phyloP scores from a whole-genome alignment of 345 rosid genomes.

The Sonneratia caseolaris region DNA sequence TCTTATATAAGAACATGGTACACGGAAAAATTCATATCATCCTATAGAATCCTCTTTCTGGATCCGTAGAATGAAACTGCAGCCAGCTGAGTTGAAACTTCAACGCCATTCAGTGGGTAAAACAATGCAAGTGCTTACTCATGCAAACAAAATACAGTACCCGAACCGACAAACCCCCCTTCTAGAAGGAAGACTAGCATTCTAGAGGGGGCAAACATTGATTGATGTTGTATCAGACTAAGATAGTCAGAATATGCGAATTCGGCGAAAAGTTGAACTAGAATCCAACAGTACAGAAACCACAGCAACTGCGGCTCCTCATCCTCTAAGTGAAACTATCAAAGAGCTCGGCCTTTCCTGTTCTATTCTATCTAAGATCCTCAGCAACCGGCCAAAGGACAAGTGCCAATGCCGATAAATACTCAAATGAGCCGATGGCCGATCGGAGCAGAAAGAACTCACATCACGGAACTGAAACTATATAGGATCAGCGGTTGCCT shows the following conservation, averaged over 20 bases:
- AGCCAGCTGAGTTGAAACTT: background rate
- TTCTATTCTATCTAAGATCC: background rate
- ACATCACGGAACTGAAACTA: conserved; percentile 33
- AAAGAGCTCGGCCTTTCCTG: background rate
- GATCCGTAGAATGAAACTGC: background rate
- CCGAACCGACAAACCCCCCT: background rate
- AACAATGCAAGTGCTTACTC: background rate
- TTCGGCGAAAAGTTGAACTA: background rate
- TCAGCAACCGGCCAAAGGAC: background rate
- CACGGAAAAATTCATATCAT: no score
- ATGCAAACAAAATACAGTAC: background rate
- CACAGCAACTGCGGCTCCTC: background rate
- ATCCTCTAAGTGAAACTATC: background rate
- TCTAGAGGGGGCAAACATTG: background rate
- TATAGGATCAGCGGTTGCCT: conserved; percentile 9
- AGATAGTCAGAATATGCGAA: background rate
- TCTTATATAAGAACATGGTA: no score
- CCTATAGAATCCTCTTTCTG: background rate
- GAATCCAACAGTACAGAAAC: background rate
- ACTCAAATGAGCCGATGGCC: background rate
- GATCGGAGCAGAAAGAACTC: conserved; percentile 4
- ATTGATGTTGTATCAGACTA: background rate
- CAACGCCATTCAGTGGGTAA: background rate
- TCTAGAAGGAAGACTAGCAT: no score
- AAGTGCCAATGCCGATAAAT: background rate